These are phyloP conservation scores for Paraurostyla sp. DNA, from an alignment of 73 alveolate species.

Conservation along the genomic window DNA sequence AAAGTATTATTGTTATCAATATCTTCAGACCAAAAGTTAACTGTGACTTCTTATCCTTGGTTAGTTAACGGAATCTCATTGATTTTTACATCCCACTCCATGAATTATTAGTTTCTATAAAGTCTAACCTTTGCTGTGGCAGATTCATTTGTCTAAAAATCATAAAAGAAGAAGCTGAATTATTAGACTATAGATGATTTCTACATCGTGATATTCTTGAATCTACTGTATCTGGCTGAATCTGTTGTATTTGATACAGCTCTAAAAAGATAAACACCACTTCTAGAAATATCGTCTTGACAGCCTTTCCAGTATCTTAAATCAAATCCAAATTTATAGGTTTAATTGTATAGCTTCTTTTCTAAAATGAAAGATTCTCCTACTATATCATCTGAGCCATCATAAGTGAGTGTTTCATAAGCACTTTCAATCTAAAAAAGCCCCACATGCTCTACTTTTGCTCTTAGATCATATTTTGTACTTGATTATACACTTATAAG, in stretches of 20 bases:
- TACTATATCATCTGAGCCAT: not conserved
- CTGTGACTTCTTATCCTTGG: conserved; percentile 50
- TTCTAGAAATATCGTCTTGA: conserved; percentile 13
- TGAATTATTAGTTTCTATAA: not conserved
- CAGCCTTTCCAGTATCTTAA: conserved; percentile 3
- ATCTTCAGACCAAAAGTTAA: conserved; percentile 30
- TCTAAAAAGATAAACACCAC: conserved; percentile 88
- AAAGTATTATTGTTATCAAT: conserved; percentile 59
- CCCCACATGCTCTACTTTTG: not conserved
- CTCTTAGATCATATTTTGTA: not conserved
- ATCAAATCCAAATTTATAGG: not conserved
- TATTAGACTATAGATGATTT: not conserved
- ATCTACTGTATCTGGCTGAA: conserved; percentile 5
- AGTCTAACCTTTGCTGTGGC: conserved; percentile 10
- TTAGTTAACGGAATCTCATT: not conserved
- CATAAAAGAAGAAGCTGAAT: not conserved
- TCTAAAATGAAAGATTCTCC: not conserved
- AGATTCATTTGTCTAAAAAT: not conserved
- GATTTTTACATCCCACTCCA: conserved; percentile 25
- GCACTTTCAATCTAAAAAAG: not conserved
- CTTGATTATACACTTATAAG: not conserved
- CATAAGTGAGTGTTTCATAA: not conserved
- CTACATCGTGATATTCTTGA: not conserved
- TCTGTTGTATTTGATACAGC: conserved; percentile 55
- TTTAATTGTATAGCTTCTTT: not conserved